Percentiles rank a stretch among this genome's conserved stretches.
These are phyloP conservation scores for Gastrolobium bilobum DNA, from an alignment of 306 rosid genomes.

Conservation along the genomic window DNA sequence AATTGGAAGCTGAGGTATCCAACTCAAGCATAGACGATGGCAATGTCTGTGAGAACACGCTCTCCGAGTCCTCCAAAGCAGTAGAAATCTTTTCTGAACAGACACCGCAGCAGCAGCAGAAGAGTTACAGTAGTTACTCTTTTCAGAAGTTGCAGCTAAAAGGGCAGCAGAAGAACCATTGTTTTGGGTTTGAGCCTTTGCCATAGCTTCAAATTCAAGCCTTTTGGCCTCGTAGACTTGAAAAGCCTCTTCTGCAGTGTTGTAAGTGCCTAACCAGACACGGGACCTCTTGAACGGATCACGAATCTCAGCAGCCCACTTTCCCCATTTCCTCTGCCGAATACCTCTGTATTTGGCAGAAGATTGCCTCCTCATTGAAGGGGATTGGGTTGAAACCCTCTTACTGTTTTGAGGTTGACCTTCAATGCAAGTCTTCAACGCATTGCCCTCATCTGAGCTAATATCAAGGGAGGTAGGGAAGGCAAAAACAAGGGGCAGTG, in stretches of 20 bases:
- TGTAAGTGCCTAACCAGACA: constrained; percentile 84
- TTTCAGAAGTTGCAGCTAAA: constrained; percentile 1
- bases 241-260: constrained; percentile 81
- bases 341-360: constrained; percentile 73
- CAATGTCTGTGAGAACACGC: constrained; percentile 58
- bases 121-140: constrained; percentile 22
- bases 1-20: constrained; percentile 56
- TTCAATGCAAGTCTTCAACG: background rate
- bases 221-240: constrained; percentile 69
- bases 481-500: constrained; percentile 43
- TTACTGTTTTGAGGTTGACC: constrained; percentile 29
- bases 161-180: constrained; percentile 14
- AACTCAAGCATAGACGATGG: constrained; percentile 75
- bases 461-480: constrained; percentile 7
- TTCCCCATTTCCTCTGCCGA: constrained; percentile 84
- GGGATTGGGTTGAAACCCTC: constrained; percentile 42
- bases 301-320: constrained; percentile 97
- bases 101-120: background rate
- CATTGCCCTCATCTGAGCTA: constrained; percentile 39
- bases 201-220: constrained; percentile 57
- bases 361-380: constrained; percentile 34
- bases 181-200: constrained; percentile 37
- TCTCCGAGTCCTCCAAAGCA: constrained; percentile 51
- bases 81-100: constrained; percentile 37
- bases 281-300: constrained; percentile 67